A percentile compares a stretch with the other conserved stretches of the same genome.
phyloP scores from a whole-genome alignment of 2,329 filamentous ascomycete species.

The Cladorrhinum sp. region DNA sequence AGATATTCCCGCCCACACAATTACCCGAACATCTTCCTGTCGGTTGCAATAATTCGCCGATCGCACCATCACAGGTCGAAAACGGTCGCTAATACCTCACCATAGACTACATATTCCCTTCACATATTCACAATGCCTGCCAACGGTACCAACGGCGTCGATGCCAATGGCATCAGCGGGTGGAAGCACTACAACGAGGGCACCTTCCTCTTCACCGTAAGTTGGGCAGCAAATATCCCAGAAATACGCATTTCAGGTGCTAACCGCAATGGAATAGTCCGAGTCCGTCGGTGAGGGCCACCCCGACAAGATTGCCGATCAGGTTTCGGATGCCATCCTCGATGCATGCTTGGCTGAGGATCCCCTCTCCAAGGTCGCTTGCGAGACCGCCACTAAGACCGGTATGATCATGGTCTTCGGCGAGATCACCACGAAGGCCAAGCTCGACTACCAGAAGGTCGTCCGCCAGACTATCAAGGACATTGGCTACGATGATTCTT shows the following conservation, averaged over 20 bases:
- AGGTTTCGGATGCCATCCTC: constrained; percentile 97
- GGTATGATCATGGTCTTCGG: constrained; percentile 99
- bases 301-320: constrained; percentile 96
- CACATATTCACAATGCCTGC: constrained; percentile 49
- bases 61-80: not conserved
- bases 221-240: constrained; percentile 22
- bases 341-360: constrained; percentile 95
- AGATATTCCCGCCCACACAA: not conserved
- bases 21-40: not conserved
- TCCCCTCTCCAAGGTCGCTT: constrained; percentile 97
- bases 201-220: constrained; percentile 80
- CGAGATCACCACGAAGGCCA: constrained; percentile 97
- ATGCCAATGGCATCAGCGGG: constrained; percentile 36
- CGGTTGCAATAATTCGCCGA: not conserved
- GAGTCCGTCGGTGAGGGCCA: constrained; percentile 89
- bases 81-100: constrained; percentile 16
- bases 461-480: constrained; percentile 95
- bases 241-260: not conserved
- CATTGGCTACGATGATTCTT: constrained; percentile 95
- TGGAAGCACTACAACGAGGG: constrained; percentile 58
- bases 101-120: constrained; percentile 1
- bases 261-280: constrained; percentile 49
- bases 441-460: constrained; percentile 96
- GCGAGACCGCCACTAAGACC: constrained; percentile 99
- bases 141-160: constrained; percentile 43